Percentiles rank a stretch among this genome's conserved stretches.
phyloP scores from a whole-genome alignment of 305 asterid species.

The Striga hermonthica region DNA sequence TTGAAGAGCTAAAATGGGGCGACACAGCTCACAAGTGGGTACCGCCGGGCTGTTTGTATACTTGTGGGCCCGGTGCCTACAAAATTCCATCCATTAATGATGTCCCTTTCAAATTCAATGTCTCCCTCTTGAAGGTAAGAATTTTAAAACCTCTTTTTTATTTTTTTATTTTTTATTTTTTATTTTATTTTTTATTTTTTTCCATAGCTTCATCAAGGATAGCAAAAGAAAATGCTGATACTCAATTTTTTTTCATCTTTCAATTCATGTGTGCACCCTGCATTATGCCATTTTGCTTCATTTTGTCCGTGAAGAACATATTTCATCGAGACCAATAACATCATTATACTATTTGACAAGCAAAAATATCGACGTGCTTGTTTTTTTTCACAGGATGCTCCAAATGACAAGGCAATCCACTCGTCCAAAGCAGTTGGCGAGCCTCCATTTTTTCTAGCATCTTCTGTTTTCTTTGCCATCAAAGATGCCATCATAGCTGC shows the following conservation, averaged over 20 bases:
- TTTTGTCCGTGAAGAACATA: too few species aligned
- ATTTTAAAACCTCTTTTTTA: not conserved
- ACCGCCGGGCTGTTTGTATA: conserved; percentile 65
- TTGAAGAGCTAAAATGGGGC: conserved; percentile 97
- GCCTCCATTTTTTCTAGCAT: conserved; percentile 91
- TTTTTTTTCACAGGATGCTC: conserved; percentile 56
- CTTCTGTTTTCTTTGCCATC: conserved; percentile 78
- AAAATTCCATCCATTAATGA: conserved; percentile 89
- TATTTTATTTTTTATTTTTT: not conserved
- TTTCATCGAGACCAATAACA: not conserved
- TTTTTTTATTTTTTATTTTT: not conserved
- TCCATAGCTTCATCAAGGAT: not conserved
- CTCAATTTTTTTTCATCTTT: not conserved
- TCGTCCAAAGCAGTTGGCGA: conserved; percentile 97
- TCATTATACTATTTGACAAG: not conserved
- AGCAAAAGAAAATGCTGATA: not conserved
- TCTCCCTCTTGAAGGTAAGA: conserved; percentile 84
- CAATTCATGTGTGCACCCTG: not conserved
- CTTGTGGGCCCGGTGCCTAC: conserved; percentile 88
- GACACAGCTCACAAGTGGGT: conserved; percentile 87
- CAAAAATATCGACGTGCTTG: not conserved
- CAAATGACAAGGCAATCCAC: conserved; percentile 78
- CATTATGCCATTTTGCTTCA: too few species aligned
- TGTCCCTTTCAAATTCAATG: conserved; percentile 69
- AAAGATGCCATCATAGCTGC: conserved; percentile 83